A percentile compares a stretch with the other conserved stretches of the same genome.
These are phyloP conservation scores for Staphylotrichum tortipilum DNA, from an alignment of 495 filamentous ascomycete species.

Conservation along the genomic window DNA sequence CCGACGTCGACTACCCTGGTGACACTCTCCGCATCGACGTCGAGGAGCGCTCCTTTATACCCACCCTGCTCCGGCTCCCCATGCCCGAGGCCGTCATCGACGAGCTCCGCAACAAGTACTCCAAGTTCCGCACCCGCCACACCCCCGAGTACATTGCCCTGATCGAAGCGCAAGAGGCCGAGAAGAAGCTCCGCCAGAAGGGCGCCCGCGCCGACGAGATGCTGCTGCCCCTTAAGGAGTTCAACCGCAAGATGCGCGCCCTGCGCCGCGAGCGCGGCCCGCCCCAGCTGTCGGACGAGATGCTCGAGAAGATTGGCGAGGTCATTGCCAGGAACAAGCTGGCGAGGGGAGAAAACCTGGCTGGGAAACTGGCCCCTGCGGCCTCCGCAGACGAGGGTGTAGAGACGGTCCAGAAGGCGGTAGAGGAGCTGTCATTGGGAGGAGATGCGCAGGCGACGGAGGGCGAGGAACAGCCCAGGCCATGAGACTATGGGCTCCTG, in stretches of 20 bases:
- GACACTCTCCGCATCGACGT: constrained; percentile 74
- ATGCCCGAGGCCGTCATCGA: constrained; percentile 73
- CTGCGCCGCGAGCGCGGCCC: constrained; percentile 38
- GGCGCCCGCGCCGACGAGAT: constrained; percentile 39
- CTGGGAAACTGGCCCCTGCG: no score
- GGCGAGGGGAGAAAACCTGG: background rate
- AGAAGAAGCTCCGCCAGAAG: constrained; percentile 46
- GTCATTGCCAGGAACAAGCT: constrained; percentile 50
- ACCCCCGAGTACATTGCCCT: constrained; percentile 55
- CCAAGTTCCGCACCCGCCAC: constrained; percentile 72
- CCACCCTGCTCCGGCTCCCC: constrained; percentile 64
- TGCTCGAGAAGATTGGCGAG: constrained; percentile 58
- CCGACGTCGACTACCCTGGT: constrained; percentile 44
- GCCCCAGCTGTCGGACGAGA: constrained; percentile 47
- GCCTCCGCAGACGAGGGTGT: background rate
- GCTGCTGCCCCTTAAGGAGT: constrained; percentile 47
- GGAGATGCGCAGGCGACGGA: constrained; percentile 4
- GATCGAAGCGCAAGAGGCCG: constrained; percentile 54
- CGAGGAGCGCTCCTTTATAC: constrained; percentile 65
- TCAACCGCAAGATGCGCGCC: constrained; percentile 35
- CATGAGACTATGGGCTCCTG: background rate
- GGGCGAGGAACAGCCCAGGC: constrained; percentile 5
- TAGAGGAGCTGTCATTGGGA: constrained; percentile 15
- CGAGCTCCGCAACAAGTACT: constrained; percentile 81
- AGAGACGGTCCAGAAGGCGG: constrained; percentile 14